Evolutionary conservation across 108 stramenopile genomes (phyloP).

Genomic region (Nitzschia sp.): DNA sequence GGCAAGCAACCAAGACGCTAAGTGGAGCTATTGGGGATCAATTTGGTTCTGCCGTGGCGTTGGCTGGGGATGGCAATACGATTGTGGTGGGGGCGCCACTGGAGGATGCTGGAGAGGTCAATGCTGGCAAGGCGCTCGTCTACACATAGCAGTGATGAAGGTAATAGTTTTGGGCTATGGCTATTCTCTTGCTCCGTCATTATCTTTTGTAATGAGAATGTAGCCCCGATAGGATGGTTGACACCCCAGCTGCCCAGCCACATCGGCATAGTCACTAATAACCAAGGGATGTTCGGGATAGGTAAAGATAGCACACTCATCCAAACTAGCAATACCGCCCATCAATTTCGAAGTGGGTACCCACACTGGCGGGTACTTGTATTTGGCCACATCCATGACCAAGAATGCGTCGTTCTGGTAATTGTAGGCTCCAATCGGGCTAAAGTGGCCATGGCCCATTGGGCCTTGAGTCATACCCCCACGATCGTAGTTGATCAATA

Average conservation of each 20-base stretch:
- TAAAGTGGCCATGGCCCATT: slow-evolving; percentile 92
- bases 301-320: slow-evolving; percentile 53
- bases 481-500: slow-evolving; percentile 78
- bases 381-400: slow-evolving; percentile 96
- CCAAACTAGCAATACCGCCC: slow-evolving; percentile 66
- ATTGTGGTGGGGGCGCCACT: slow-evolving; percentile 13
- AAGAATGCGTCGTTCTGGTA: slow-evolving; percentile 78
- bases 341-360: slow-evolving; percentile 68
- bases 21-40: slow-evolving; percentile 1
- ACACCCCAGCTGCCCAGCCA: slow-evolving; percentile 39
- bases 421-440: slow-evolving; percentile 89
- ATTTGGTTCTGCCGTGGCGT: slow-evolving; percentile 11
- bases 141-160: not conserved
- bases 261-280: not conserved
- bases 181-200: not conserved
- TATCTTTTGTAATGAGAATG: slow-evolving; percentile 37
- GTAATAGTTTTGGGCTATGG: not conserved
- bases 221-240: slow-evolving; percentile 56
- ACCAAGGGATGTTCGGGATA: slow-evolving; percentile 8
- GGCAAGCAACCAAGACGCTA: not conserved
- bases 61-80: slow-evolving; percentile 10
- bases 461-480: slow-evolving; percentile 60
- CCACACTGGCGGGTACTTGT: slow-evolving; percentile 97
- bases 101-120: not conserved
- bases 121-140: slow-evolving; percentile 7